Evolutionary conservation across 2,329 filamentous ascomycete genomes (phyloP).

Genomic region (Penicillium olsonii): DNA sequence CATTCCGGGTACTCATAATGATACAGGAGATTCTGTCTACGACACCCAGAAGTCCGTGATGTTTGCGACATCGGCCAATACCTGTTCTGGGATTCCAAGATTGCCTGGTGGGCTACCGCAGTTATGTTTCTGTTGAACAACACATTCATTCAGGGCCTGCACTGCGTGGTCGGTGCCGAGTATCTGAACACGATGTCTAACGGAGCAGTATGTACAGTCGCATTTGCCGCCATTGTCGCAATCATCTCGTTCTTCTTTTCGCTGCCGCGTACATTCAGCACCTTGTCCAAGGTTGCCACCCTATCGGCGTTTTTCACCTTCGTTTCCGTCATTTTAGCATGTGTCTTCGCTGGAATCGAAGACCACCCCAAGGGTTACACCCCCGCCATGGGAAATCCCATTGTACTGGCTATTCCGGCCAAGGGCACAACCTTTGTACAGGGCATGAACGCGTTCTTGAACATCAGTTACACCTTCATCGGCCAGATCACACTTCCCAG

Average conservation of each 20-base stretch:
- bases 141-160: conserved; percentile 82
- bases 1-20: conserved; percentile 20
- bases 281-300: conserved; percentile 76
- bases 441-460: conserved; percentile 85
- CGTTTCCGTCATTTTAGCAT: conserved; percentile 79
- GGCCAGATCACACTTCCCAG: conserved; percentile 91
- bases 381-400: conserved; percentile 61
- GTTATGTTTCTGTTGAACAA: conserved; percentile 94
- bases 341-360: conserved; percentile 78
- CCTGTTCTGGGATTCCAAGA: conserved; percentile 82
- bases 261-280: conserved; percentile 80
- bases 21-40: conserved; percentile 81
- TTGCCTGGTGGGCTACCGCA: conserved; percentile 68
- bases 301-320: conserved; percentile 86
- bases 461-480: conserved; percentile 95
- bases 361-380: conserved; percentile 69
- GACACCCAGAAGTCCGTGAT: conserved; percentile 87
- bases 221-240: conserved; percentile 73
- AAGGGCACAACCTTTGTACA: conserved; percentile 75
- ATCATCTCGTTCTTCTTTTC: conserved; percentile 77
- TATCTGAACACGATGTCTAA: conserved; percentile 88
- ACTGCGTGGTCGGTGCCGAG: conserved; percentile 80
- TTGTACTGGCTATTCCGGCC: conserved; percentile 68
- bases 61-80: conserved; percentile 96
- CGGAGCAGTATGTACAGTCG: conserved; percentile 72